Base-by-base conservation (phyloP, 2,329 filamentous ascomycete genomes). In the Arthrobotrys sinensis region DNA sequence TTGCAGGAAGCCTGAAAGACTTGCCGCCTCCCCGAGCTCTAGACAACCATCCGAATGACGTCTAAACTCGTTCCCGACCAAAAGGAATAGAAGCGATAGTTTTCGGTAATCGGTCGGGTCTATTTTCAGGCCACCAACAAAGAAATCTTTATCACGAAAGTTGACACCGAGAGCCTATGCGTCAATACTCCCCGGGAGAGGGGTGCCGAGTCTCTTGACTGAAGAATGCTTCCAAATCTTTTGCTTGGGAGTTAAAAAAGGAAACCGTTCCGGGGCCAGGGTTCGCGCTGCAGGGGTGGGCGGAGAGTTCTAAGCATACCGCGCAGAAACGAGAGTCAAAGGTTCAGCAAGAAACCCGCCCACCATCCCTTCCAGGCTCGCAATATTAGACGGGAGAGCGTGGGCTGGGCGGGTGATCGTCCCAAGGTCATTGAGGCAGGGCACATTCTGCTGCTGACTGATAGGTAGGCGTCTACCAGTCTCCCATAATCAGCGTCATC, bases 171-270 rank as follows among this genome's bases (percentile, higher is more conserved):
- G 53, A 19, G 40, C 24, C 48, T 12, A 43, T 53, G 64, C 45
- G 64, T 28, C 60, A 72, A 57, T 65, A 57, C 68, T 28, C 14
- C 48, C 48, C 36, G 52, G 53, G 57, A 19, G 55, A 32, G n/a
- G 28, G 48, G 57, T 21, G 57, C 57, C 57, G 52, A 45, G 67
- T 12, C 55, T 57, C 63, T 73, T 52, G 38, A 12, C 38, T 24
- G 46, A 55, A 52, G 50, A 73, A 77, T 78, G 75, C 75, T 78
- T 78, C 75, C 75, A 78, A 78, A 78, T 78, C 75, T 50, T 24
- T n/a, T 32, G 21, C 28, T 65, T 46, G 24, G 19, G 16, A 40
- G 60, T 64, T 78, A 78, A 78, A 78, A 72, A 60, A 72, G 67
- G 75, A 72, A 78, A 78, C 75, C 34, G 40, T 63, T 71, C 43